Base-by-base conservation (phyloP, 257 asterid genomes). In the Asclepias syriaca region DNA sequence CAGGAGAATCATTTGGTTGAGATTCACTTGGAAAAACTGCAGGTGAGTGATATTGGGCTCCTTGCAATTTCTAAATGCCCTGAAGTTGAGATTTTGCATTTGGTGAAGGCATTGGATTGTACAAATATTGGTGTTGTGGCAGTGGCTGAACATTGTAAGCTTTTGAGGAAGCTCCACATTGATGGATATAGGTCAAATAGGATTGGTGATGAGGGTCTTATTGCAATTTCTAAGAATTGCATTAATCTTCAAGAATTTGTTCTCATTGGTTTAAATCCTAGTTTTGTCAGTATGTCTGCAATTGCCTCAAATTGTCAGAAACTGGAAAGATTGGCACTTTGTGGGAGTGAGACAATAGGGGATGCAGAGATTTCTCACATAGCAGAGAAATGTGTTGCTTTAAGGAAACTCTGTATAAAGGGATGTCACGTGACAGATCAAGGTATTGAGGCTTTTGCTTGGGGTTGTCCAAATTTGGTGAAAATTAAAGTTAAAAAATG, bases 121-220 rank as follows among this genome's bases (percentile, higher is more conserved):
- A 87, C 98, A 0, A 81, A 88, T 56, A 81, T 68, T 5, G 98
- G 98, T 29, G 75, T 92, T 72, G 79, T 82, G 2, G 90, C 90
- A 2, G 85, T 90, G 56, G 94, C 96, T 43, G 90, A 84, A 80
- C 80, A 74, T 19, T 92, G 98, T 65, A 92, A 77, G 87, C 85
- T 88, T 70, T 64, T 92, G 84, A 88, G 98, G 80, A 92, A 92
- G 90, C 85, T 92, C 53, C 96, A 90, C 53, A 90, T 92, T n/a
- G 96, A 92, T 65, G 98, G 96, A 48, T 92, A 96, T 96, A 90
- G 90, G 81, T 87, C 96, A 2, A 88, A 92, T 75, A 81, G 89
- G 84, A 92, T 92, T 50, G 96, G 96, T 0, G 96, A 92, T 71
- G 91, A 83, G 74, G 96, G 90, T 4, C 84, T 92, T 79, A 72